Evolutionary conservation across 192 early-diverging fungal species (phyloP).

Genomic region (Coemansia sp.): DNA sequence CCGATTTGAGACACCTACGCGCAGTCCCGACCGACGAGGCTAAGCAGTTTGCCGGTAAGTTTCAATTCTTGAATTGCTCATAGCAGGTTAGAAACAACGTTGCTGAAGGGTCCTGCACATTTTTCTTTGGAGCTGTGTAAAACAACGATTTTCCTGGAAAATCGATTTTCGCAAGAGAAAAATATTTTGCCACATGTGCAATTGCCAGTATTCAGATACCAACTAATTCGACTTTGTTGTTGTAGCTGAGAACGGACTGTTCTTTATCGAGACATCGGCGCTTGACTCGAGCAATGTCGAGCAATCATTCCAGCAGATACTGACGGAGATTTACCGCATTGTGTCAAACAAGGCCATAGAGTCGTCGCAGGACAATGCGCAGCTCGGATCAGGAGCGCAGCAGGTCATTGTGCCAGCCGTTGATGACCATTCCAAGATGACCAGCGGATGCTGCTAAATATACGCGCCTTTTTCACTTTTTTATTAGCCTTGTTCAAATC

Average conservation of each 20-base stretch:
- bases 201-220: neutral
- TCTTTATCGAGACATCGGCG: slow-evolving; percentile 98
- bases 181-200: neutral
- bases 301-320: slow-evolving; percentile 90
- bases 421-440: slow-evolving; percentile 61
- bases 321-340: slow-evolving; percentile 92
- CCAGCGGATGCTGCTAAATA: slow-evolving; percentile 67
- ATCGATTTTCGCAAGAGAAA: slow-evolving; percentile 1
- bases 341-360: slow-evolving; percentile 96
- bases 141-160: neutral
- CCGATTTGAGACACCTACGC: slow-evolving; percentile 92
- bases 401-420: slow-evolving; percentile 62
- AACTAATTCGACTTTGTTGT: neutral
- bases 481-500: slow-evolving; percentile 4
- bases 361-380: slow-evolving; percentile 66
- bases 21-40: slow-evolving; percentile 98
- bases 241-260: slow-evolving; percentile 82
- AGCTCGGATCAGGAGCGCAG: slow-evolving; percentile 68
- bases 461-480: neutral
- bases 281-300: slow-evolving; percentile 97
- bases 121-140: neutral
- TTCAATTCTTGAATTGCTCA: neutral
- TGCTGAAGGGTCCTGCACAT: neutral
- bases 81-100: neutral
- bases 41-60: slow-evolving; percentile 86